A percentile compares a stretch with the other conserved stretches of the same genome.
These are phyloP conservation scores for Calonectria multiphialidica DNA, from an alignment of 2,329 filamentous ascomycete genomes.

Conservation along the genomic window DNA sequence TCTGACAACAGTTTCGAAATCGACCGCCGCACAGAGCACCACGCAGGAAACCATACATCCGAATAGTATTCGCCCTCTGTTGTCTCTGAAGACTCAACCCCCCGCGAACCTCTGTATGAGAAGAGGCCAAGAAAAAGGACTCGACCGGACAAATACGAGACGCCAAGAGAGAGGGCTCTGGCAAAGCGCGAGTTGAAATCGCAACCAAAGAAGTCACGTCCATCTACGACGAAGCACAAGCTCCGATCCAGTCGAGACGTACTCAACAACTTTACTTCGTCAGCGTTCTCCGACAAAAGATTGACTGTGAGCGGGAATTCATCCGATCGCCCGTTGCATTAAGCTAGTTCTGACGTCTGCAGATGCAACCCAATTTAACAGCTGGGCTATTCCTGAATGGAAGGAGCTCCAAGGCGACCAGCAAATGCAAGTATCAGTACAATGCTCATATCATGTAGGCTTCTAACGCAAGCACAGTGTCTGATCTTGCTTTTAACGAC, in stretches of 20 bases:
- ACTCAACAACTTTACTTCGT: constrained; percentile 67
- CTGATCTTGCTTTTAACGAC: constrained; percentile 65
- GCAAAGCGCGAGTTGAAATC: constrained; percentile 3
- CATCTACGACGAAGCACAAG: constrained; percentile 40
- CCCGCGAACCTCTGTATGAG: constrained; percentile 51
- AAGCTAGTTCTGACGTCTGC: background rate
- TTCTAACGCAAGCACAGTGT: constrained; percentile 49
- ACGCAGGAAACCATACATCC: too few species aligned
- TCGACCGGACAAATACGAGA: constrained; percentile 66
- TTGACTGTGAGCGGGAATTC: constrained; percentile 44
- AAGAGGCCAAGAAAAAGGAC: constrained; percentile 68
- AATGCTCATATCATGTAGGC: background rate
- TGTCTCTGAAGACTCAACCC: background rate
- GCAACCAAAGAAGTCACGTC: constrained; percentile 14
- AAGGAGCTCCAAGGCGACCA: constrained; percentile 34
- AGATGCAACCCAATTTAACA: constrained; percentile 49
- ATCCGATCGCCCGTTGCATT: background rate
- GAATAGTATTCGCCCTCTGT: background rate
- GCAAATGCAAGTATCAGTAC: constrained; percentile 29
- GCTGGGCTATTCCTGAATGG: constrained; percentile 51
- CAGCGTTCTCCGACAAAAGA: constrained; percentile 58
- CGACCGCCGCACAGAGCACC: constrained; percentile 21
- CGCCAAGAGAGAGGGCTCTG: constrained; percentile 39
- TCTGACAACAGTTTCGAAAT: background rate
- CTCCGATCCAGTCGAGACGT: constrained; percentile 58